phyloP scores from a whole-genome alignment of 257 asterid genomes.

The Jaltomata sinuosa region DNA sequence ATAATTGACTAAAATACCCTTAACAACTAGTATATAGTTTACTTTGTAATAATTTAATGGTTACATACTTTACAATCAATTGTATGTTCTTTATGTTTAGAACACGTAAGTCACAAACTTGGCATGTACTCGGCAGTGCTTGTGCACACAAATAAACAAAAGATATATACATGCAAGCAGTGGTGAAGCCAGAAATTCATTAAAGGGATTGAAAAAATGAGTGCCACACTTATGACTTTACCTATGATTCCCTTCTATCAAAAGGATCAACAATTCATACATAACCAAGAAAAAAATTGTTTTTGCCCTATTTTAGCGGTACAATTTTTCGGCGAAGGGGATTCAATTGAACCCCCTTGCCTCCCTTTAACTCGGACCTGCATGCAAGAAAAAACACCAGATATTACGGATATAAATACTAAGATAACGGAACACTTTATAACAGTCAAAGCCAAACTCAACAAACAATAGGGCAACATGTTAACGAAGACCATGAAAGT shows the following conservation, averaged over 20 bases:
- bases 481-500: neutral
- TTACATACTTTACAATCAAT: neutral
- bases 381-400: neutral
- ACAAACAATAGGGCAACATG: neutral
- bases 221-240: neutral
- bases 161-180: neutral
- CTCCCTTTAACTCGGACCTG: neutral
- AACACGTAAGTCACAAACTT: neutral
- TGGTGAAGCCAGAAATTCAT: neutral
- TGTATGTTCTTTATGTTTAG: neutral
- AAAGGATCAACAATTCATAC: neutral
- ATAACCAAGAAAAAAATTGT: neutral
- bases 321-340: neutral
- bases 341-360: neutral
- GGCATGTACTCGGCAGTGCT: neutral
- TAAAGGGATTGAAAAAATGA: neutral
- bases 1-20: neutral
- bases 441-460: neutral
- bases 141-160: neutral
- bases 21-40: neutral
- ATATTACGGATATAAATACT: neutral
- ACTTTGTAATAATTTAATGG: neutral
- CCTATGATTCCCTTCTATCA: neutral
- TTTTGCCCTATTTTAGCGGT: neutral
- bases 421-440: neutral